Evolutionary conservation across 2,329 filamentous ascomycete species (phyloP), one percentile per base, ranked within the genome.

Genomic region (Zymoseptoria crescenta): DNA sequence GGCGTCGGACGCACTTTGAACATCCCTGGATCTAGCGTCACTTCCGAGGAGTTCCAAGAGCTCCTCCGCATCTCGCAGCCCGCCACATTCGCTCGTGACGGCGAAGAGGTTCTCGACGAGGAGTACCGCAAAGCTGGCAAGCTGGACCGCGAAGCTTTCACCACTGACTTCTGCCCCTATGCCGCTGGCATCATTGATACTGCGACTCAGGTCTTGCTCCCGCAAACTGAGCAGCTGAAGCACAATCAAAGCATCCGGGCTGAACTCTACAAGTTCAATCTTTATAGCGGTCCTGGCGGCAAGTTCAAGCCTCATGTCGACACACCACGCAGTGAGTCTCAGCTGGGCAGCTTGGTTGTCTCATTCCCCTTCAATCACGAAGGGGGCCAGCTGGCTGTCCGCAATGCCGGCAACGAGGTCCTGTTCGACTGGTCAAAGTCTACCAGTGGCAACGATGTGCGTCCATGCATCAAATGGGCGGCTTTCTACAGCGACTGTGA

Each of bases 221-320:
- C 74, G 3, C 64, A 69, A 13, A 57, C 58, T 16, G 27, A 48
- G 19, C 35, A 63, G 9, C 48, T 24, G 16, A 58, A 55, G 35
- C 52, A 50, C 49, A 13, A 1, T 21, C 21, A 28, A n/a, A 57
- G 54, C 28, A 53, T 57, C 49, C 70, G 69, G 3, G 81, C 81
- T 0, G 81, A 85, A 69, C 69, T 85, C 1, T 84, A 83, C 67
- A 83, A 83, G 61, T 68, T 85, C 19, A 84, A 85, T 63, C 78
- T 81, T 13, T 69, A 67, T 56, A 63, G 58, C 41, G 61, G 56
- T 10, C 59, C 64, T 6, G 41, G 35, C 29, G 65, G 64, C 13
- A 60, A 48, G 24, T 69, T 69, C 64, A 69, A 64, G 50, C 48
- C 67, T 10, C 68, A 69, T 29, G 68, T 69, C 9, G 67, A 69